Evolutionary conservation across 352 stramenopile species (phyloP), one percentile per base, ranked within the genome.

Genomic region (Phytophthora litchii): DNA sequence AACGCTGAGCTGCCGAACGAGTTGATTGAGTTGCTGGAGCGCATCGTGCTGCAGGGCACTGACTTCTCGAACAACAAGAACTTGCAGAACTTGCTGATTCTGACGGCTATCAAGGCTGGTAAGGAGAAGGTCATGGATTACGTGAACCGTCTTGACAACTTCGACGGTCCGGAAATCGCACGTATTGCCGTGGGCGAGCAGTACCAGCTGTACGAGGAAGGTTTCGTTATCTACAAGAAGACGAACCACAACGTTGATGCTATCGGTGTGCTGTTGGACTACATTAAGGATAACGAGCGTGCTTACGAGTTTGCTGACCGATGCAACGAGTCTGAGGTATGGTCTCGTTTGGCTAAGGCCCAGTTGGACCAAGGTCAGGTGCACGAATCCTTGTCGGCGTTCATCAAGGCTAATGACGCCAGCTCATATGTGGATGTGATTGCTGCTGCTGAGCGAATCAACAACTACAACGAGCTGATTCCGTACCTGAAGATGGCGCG

Each of bases 41-140:
- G 98, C 49, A 99, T 99, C 60, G 97, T 99, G 44, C 83, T 99
- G 7, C 98, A 99, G 79, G 97, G 97, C 60, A 98, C 93, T 14
- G 97, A 99, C 71, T 99, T 99, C 72, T 99, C 96, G 19, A 92
- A 97, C 72, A 99, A 99, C 95, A 98, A 98, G 71, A 99, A 99
- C 73, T 72, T 99, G 55, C 97, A 99, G 80, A 99, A 99, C 79
- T 74, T 99, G 62, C 78, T 99, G 49, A 99, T 99, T 73, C 86
- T 99, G 55, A 99, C 98, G 35, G 98, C 97, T 27, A 99, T 99
- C 59, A 98, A 98, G 74, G 97, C 97, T 42, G 94, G 98, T 64
- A 93, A 97, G 68, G 95, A 98, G 56, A 97, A 98, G 75, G 97
- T 99, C 47, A 98, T 99, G 82, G 97, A 99, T 64, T 99, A 99